Percentiles rank a stretch among this genome's conserved stretches.
Conservation (phyloP, 257 asterid species). For the Fraxinus quadrangulata region DNA sequence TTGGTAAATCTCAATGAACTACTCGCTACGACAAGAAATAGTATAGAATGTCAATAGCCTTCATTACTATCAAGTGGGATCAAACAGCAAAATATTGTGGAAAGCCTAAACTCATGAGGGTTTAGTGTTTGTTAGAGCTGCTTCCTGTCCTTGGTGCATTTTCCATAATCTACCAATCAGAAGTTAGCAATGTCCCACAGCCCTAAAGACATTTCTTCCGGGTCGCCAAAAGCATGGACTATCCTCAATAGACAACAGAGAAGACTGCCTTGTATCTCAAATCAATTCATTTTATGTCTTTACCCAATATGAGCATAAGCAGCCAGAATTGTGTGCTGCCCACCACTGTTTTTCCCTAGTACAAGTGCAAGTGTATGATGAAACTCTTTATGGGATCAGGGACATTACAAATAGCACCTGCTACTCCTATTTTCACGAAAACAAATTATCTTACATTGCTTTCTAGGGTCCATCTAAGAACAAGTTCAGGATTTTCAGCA, state of each 20-base stretch:
- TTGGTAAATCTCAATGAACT: not conserved
- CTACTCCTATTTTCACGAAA: not conserved
- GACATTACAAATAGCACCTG: not conserved
- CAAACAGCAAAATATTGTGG: not conserved
- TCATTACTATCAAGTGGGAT: not conserved
- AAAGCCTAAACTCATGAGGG: not conserved
- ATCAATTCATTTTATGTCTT: not conserved
- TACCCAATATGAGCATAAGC: not conserved
- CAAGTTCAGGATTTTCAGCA: conserved; percentile 4
- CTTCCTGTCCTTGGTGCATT: not conserved
- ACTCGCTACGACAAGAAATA: too few relatives aligned
- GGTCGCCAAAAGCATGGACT: not conserved
- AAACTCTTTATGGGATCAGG: not conserved
- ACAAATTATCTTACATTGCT: not conserved
- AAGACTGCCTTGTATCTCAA: too few relatives aligned
- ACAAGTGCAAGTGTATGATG: not conserved
- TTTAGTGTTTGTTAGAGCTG: not conserved
- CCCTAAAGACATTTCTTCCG: not conserved
- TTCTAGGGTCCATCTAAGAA: not conserved
- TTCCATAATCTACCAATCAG: not conserved
- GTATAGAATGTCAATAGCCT: not conserved
- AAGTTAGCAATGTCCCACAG: too few relatives aligned
- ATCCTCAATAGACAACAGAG: not conserved
- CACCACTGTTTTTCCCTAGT: not conserved
- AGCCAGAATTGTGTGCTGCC: not conserved